phyloP scores from a whole-genome alignment of 495 filamentous ascomycete species.

The Penicillium argentinense region DNA sequence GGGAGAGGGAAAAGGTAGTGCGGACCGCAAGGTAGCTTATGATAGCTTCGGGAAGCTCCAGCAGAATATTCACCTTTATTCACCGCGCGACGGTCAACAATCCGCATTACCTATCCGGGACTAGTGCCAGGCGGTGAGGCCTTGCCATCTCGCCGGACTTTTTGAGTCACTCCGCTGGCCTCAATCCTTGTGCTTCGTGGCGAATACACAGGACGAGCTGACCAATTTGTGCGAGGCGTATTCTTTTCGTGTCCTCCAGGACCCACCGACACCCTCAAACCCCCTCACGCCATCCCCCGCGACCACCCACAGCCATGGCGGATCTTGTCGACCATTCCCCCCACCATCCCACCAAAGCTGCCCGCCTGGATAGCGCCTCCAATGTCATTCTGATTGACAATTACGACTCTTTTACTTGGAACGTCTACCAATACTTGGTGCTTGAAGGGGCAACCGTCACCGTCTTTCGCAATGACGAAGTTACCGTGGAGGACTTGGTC shows the following conservation, averaged over 20 bases:
- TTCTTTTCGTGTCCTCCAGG: neutral
- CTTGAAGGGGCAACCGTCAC: slow-evolving; percentile 88
- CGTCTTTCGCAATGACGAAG: slow-evolving; percentile 89
- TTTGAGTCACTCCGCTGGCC: slow-evolving; percentile 16
- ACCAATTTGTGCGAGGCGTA: neutral
- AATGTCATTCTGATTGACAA: slow-evolving; percentile 98
- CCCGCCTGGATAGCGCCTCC: slow-evolving; percentile 69
- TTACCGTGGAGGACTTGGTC: slow-evolving; percentile 80
- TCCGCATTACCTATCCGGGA: slow-evolving; percentile 37
- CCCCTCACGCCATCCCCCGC: neutral
- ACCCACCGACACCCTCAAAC: slow-evolving; percentile 2
- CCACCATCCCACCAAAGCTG: slow-evolving; percentile 69
- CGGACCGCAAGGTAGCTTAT: slow-evolving; percentile 8
- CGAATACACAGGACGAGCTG: neutral
- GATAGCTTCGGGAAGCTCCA: slow-evolving; percentile 12
- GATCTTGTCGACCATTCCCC: slow-evolving; percentile 82
- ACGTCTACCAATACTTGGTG: slow-evolving; percentile 96
- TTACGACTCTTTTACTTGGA: slow-evolving; percentile 99
- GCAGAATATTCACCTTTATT: slow-evolving; percentile 28
- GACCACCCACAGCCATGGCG: slow-evolving; percentile 20
- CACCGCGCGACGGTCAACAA: slow-evolving; percentile 35
- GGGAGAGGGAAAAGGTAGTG: neutral
- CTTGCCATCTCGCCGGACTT: neutral
- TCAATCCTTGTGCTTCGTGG: slow-evolving; percentile 1
- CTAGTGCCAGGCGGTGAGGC: slow-evolving; percentile 41